Conservation (phyloP, 2,329 filamentous ascomycete genomes). For the Penicillium sp. region DNA sequence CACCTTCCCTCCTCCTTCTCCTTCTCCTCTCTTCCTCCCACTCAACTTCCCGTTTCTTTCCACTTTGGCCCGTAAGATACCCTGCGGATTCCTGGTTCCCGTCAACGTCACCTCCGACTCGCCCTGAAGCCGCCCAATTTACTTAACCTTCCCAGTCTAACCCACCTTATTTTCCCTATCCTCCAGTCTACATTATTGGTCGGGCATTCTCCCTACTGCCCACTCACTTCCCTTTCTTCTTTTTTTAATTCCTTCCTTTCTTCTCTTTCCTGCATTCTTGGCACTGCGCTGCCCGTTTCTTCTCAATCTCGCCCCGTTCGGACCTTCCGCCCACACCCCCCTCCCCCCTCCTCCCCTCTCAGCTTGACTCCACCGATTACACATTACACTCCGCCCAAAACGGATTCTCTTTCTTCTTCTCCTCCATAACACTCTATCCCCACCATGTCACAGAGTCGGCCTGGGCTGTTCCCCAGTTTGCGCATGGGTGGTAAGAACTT, state of each 20-base stretch:
- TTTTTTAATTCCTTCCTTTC: slow-evolving; percentile 18
- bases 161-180: slow-evolving; percentile 9
- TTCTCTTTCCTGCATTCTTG: slow-evolving; percentile 31
- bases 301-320: slow-evolving; percentile 35
- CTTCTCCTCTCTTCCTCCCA: slow-evolving; percentile 11
- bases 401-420: slow-evolving; percentile 52
- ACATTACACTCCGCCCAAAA: slow-evolving; percentile 48
- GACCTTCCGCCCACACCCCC: slow-evolving; percentile 37
- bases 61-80: slow-evolving; percentile 9
- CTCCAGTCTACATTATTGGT: slow-evolving; percentile 14
- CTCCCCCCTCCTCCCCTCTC: slow-evolving; percentile 24
- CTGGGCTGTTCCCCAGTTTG: slow-evolving; percentile 80
- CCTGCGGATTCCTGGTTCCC: slow-evolving; percentile 2
- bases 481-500: slow-evolving; percentile 88
- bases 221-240: slow-evolving; percentile 4
- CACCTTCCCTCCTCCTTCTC: slow-evolving; percentile 11
- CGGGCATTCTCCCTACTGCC: slow-evolving; percentile 15
- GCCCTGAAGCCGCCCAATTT: slow-evolving; percentile 19
- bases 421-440: slow-evolving; percentile 38
- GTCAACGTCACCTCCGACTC: slow-evolving; percentile 13
- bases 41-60: slow-evolving; percentile 6
- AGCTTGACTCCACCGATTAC: slow-evolving; percentile 33
- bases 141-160: slow-evolving; percentile 20
- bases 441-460: slow-evolving; percentile 84
- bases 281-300: slow-evolving; percentile 35